Conservation (phyloP, 768 basidiomycete species). For the Sporobolomyces roseus region DNA sequence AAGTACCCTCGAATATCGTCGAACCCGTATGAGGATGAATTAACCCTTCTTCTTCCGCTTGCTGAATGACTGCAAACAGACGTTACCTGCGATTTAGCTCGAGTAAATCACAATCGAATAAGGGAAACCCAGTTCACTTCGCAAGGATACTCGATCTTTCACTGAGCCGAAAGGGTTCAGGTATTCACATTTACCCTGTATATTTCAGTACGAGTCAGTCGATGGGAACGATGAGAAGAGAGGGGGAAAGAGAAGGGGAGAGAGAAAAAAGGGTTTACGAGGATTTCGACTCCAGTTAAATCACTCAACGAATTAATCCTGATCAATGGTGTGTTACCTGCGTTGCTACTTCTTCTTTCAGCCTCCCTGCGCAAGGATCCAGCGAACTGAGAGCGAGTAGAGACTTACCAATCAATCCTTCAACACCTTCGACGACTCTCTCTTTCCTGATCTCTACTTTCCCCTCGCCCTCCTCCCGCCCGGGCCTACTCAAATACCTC, state of each 20-base stretch:
- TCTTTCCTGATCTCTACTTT: slow-evolving; percentile 7
- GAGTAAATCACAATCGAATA: too few species aligned
- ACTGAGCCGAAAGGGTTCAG: slow-evolving; percentile 96
- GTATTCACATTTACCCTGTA: slow-evolving; percentile 60
- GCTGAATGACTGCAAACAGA: slow-evolving; percentile 62
- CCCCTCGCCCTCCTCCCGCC: slow-evolving; percentile 44
- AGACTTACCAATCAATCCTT: slow-evolving; percentile 76
- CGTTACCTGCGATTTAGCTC: too few species aligned
- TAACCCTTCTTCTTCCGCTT: slow-evolving; percentile 78
- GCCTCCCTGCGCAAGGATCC: too few species aligned
- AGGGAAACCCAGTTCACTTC: slow-evolving; percentile 48
- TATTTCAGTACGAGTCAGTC: too few species aligned
- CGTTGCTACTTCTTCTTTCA: too few species aligned
- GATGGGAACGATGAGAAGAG: too few species aligned
- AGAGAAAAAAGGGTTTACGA: too few species aligned
- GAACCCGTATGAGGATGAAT: slow-evolving; percentile 82
- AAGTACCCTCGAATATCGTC: slow-evolving; percentile 93
- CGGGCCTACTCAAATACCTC: too few species aligned
- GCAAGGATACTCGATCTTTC: slow-evolving; percentile 92
- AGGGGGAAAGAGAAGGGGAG: too few species aligned
- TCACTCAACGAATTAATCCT: slow-evolving; percentile 88
- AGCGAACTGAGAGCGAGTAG: too few species aligned
- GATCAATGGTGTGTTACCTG: slow-evolving; percentile 88
- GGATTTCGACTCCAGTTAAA: slow-evolving; percentile 88
- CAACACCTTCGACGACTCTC: slow-evolving; percentile 58